Conservation (phyloP, 2,329 filamentous ascomycete species). For the Fusarium albidum region DNA sequence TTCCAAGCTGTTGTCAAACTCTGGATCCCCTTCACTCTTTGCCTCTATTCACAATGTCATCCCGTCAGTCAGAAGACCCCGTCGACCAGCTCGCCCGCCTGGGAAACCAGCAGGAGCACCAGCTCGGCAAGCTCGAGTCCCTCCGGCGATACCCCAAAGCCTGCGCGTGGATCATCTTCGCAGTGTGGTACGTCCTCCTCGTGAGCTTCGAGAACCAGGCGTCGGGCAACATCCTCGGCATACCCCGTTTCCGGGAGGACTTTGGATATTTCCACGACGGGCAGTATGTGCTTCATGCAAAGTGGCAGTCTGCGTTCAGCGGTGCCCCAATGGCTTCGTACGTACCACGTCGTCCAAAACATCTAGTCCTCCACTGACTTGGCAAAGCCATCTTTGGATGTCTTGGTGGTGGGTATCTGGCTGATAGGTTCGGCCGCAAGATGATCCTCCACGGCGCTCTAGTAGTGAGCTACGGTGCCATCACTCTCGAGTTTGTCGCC, state of each 20-base stretch:
- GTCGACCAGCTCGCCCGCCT: neutral
- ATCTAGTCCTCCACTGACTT: neutral
- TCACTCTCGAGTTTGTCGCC: neutral
- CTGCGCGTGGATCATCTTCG: neutral
- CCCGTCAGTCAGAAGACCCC: too few relatives aligned
- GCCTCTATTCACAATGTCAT: too few relatives aligned
- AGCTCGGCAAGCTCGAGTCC: neutral
- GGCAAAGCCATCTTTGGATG: neutral
- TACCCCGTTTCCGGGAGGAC: neutral
- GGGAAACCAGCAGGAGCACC: neutral
- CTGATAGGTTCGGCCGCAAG: neutral
- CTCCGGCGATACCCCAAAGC: neutral
- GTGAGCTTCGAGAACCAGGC: slow-evolving; percentile 3
- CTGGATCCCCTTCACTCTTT: too few relatives aligned
- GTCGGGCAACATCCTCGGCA: neutral
- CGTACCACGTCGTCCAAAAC: neutral
- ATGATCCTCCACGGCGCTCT: neutral
- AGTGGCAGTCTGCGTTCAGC: slow-evolving; percentile 4
- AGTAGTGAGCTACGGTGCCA: neutral
- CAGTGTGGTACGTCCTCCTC: neutral
- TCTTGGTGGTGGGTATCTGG: neutral
- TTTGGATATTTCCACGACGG: neutral
- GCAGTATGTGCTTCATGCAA: neutral
- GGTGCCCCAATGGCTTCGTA: slow-evolving; percentile 2
- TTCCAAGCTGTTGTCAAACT: too few relatives aligned